phyloP scores from a whole-genome alignment of 2,329 filamentous ascomycete species.

The Aureobasidium subglaciale region DNA sequence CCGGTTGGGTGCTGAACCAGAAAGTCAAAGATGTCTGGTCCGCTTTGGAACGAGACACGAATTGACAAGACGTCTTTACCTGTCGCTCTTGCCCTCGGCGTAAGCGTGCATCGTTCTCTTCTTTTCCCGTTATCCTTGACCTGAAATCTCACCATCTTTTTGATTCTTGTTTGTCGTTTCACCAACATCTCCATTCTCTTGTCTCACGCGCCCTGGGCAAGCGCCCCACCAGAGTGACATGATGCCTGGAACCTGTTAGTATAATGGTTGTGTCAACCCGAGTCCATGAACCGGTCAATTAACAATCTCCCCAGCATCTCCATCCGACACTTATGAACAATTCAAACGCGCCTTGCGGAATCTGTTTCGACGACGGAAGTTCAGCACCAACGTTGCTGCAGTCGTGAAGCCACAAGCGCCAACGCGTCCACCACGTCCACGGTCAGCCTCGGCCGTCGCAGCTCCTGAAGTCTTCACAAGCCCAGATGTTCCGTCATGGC shows the following conservation, averaged over 20 bases:
- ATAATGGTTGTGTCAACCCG: neutral
- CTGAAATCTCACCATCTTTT: neutral
- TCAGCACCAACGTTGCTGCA: constrained; percentile 5
- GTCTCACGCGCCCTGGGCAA: neutral
- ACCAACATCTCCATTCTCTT: neutral
- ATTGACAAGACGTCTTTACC: constrained; percentile 11
- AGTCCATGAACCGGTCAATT: neutral
- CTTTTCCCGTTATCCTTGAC: neutral
- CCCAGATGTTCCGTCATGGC: neutral
- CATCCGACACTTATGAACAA: constrained; percentile 21
- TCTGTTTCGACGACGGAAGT: constrained; percentile 22
- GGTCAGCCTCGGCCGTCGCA: constrained; percentile 13
- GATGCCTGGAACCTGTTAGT: constrained; percentile 18
- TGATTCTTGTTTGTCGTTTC: neutral
- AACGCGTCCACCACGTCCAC: constrained; percentile 1
- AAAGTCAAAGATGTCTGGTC: constrained; percentile 8
- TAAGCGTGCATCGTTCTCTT: neutral
- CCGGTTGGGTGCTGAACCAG: constrained; percentile 3
- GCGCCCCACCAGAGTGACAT: constrained; percentile 10
- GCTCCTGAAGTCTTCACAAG: constrained; percentile 11
- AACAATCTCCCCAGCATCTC: constrained; percentile 19
- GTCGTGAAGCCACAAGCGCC: constrained; percentile 10
- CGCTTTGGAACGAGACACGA: constrained; percentile 4
- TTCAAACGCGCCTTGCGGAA: constrained; percentile 25
- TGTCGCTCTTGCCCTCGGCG: constrained; percentile 7